Evolutionary conservation across 768 basidiomycete species (phyloP), one percentile per base, ranked within the genome.

Genomic region (Phylloporus sp.): DNA sequence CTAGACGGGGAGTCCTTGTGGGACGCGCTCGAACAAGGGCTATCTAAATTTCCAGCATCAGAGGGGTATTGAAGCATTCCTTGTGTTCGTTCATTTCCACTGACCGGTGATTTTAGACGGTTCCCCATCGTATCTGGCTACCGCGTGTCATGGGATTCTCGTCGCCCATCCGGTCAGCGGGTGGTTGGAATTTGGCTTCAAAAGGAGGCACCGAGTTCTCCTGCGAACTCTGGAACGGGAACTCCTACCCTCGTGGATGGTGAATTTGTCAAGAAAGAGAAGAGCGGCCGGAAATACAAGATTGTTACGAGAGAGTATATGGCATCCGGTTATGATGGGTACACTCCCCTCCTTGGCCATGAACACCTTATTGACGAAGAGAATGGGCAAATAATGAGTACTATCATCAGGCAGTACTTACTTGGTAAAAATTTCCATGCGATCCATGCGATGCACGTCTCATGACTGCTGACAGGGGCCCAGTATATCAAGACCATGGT

Each of bases 41-140:
- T 96, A 6, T 71, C 70, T 48, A 87, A 78, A 42, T 94, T 86
- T 79, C 92, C 92, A 7, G 84, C 90, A 15, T 90, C 92, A 66
- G 92, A 94, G 75, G 92, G 92, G 90, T 81, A 50, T 64, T 72
- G 48, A 3, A n/a, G 38, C n/a, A 9, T 48, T 20, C 21, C 18
- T 0, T 29, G 11, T 26, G 14, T n/a, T 24, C 8, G 28, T 35
- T 8, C 0, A 3, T 31, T 39, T 28, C 18, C 9, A 17, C 38
- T 44, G 21, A 60, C 9, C 15, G 3, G 5, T 32, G 8, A 7
- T 39, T 38, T 11, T 42, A 93, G 91, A 18, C 88, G 92, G 11
- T 96, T 96, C 67, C 91, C 92, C 1, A 75, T 91, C 11, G 73
- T 95, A 29, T 86, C 91, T 20, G 92, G 92, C 15, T 75, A 94